Base-by-base conservation (phyloP, 352 stramenopile species). In the Pythium vanterpoolii region DNA sequence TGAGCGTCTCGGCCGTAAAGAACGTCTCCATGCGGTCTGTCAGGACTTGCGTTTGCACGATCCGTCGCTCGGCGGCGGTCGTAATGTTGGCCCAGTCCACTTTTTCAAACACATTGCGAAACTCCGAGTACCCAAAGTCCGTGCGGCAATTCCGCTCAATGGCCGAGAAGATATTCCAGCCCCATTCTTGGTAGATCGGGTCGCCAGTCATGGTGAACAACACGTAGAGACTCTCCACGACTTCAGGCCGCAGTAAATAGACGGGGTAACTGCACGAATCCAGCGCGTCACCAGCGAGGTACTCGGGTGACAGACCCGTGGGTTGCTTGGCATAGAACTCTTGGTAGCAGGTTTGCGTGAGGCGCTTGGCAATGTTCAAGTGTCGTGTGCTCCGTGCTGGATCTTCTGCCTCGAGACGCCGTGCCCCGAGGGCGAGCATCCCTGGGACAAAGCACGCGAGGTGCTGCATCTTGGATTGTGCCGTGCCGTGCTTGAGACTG, bases 21-120 rank as follows among this genome's bases (percentile, higher is more conserved):
- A 99, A 99, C 49, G 86, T 98, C 74, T 99, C 96, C 96, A 98
- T 98, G 48, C 89, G 82, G 83, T 99, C 89, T n/a, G 98, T 81
- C 16, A 66, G 49, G 34, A 68, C 18, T 21, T 45, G 34, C 28
- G 56, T 45, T 4, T 36, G 36, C 48, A 31, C 53, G 24, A 56
- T 53, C 14, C 59, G 27, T 11, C 56, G 52, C 36, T 66, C 38
- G 3, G 36, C 10, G 2, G 57, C 47, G 39, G 48, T 44, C 0
- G 16, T 46, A 16, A 51, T 56, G 10, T 43, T 13, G 24, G 59
- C 55, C 30, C 19, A 63, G 26, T 62, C 51, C 6, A 50, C 43
- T 0, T 44, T 19, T 11, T 56, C 40, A 7, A 66, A 73, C 27
- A 87, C 77, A 51, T 93, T 63, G 18, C 71, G 28, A 39, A 87